Percentiles rank a stretch among this genome's conserved stretches.
phyloP scores from a whole-genome alignment of 495 filamentous ascomycete genomes.

The Penicillium arizonense region DNA sequence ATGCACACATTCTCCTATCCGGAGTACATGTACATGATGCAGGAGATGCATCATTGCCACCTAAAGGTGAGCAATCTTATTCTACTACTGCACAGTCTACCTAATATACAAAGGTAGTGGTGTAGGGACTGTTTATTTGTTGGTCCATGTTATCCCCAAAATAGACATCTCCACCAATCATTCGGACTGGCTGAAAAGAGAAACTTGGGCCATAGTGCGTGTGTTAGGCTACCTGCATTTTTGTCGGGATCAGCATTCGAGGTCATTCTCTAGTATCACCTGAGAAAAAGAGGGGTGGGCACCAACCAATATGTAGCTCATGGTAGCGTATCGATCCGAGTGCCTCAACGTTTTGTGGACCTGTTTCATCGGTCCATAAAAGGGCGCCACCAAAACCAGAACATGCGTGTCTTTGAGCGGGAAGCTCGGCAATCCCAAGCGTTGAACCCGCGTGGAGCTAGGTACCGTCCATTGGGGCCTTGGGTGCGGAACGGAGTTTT shows the following conservation, averaged over 20 bases:
- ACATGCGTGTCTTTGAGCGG: slow-evolving; percentile 14
- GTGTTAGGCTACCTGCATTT: slow-evolving; percentile 14
- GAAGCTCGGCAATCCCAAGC: slow-evolving; percentile 26
- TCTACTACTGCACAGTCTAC: neutral
- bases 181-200: neutral
- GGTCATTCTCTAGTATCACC: slow-evolving; percentile 21
- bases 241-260: slow-evolving; percentile 4
- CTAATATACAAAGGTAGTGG: too few species aligned
- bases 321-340: slow-evolving; percentile 10
- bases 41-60: slow-evolving; percentile 31
- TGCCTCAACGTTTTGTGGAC: slow-evolving; percentile 16
- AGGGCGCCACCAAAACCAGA: slow-evolving; percentile 12
- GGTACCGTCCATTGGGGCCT: neutral
- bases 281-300: slow-evolving; percentile 12
- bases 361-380: slow-evolving; percentile 24
- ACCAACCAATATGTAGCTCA: slow-evolving; percentile 5
- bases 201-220: neutral
- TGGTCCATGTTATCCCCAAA: slow-evolving; percentile 5
- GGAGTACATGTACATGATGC: slow-evolving; percentile 37
- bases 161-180: slow-evolving; percentile 2
- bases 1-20: slow-evolving; percentile 19
- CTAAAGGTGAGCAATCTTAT: slow-evolving; percentile 5
- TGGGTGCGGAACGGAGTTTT: neutral
- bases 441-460: slow-evolving; percentile 19
- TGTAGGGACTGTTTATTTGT: too few species aligned